Percentiles rank a stretch among this genome's conserved stretches.
These are phyloP conservation scores for Mycena amicta DNA, from an alignment of 768 basidiomycete genomes.

Conservation along the genomic window DNA sequence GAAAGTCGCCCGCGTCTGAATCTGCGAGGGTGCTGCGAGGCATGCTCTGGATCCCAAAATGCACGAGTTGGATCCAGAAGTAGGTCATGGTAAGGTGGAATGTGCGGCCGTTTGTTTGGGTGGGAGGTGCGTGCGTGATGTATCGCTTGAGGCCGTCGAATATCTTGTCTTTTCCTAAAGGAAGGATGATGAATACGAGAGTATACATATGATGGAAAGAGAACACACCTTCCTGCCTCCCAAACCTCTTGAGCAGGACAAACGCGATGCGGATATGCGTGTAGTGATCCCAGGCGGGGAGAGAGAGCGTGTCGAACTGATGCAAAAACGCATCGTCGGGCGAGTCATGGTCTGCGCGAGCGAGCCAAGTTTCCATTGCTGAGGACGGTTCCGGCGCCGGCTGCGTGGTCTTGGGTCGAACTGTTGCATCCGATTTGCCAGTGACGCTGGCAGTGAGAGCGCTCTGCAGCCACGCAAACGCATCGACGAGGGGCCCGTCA, in stretches of 20 bases:
- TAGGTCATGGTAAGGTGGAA: slow-evolving; percentile 55
- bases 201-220: background rate
- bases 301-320: slow-evolving; percentile 35
- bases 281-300: slow-evolving; percentile 53
- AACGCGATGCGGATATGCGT: slow-evolving; percentile 51
- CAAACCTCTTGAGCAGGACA: slow-evolving; percentile 41
- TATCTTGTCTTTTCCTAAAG: slow-evolving; percentile 39
- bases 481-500: slow-evolving; percentile 36
- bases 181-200: background rate
- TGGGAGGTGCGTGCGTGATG: slow-evolving; percentile 32
- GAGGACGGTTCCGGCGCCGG: too few species aligned
- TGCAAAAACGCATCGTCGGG: slow-evolving; percentile 36
- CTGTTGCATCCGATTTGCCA: too few species aligned
- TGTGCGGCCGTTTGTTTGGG: slow-evolving; percentile 40
- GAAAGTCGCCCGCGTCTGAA: slow-evolving; percentile 30
- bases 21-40: slow-evolving; percentile 33
- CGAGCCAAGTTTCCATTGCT: slow-evolving; percentile 42
- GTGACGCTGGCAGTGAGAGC: slow-evolving; percentile 30
- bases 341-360: slow-evolving; percentile 32
- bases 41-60: slow-evolving; percentile 47
- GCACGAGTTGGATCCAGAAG: slow-evolving; percentile 53
- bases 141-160: slow-evolving; percentile 46
- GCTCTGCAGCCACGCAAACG: slow-evolving; percentile 43
- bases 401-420: too few species aligned
- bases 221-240: slow-evolving; percentile 46